phyloP scores from a whole-genome alignment of 2,329 filamentous ascomycete species.

The Alternaria viburni region DNA sequence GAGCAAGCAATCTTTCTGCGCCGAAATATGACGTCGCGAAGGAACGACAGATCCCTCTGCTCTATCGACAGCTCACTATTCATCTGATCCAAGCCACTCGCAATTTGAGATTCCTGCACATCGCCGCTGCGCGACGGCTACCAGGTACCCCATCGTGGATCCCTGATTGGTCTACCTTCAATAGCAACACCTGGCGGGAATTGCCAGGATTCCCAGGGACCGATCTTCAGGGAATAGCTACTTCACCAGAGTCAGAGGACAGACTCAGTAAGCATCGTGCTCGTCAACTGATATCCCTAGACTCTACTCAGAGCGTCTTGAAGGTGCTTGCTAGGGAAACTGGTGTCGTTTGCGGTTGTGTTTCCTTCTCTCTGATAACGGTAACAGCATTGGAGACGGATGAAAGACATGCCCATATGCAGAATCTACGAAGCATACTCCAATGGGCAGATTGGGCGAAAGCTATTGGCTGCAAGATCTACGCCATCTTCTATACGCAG shows the following conservation, averaged over 20 bases:
- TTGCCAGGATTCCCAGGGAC: not conserved
- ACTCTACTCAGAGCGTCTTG: not conserved
- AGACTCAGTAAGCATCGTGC: not conserved
- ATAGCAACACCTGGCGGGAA: not conserved
- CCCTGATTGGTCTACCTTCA: not conserved
- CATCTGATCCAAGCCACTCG: not conserved
- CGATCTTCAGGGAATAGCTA: not conserved
- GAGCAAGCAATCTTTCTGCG: not conserved
- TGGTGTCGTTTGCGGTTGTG: not conserved
- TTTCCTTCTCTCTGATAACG: not conserved
- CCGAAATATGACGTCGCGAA: not conserved
- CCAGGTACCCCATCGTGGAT: not conserved
- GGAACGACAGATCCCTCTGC: not conserved
- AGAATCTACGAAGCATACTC: not conserved
- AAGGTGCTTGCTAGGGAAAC: not conserved
- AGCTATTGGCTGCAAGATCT: not conserved
- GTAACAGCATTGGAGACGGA: not conserved
- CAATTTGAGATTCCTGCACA: not conserved
- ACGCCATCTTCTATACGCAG: not conserved
- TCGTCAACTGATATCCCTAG: not conserved
- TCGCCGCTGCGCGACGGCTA: not conserved
- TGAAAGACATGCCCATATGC: not conserved
- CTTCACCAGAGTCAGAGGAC: not conserved
- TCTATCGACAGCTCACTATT: not conserved
- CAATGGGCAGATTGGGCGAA: not conserved